A percentile compares a stretch with the other conserved stretches of the same genome.
phyloP scores from a whole-genome alignment of 1,139 yeast species.

The Hyphopichia buzzinii region DNA sequence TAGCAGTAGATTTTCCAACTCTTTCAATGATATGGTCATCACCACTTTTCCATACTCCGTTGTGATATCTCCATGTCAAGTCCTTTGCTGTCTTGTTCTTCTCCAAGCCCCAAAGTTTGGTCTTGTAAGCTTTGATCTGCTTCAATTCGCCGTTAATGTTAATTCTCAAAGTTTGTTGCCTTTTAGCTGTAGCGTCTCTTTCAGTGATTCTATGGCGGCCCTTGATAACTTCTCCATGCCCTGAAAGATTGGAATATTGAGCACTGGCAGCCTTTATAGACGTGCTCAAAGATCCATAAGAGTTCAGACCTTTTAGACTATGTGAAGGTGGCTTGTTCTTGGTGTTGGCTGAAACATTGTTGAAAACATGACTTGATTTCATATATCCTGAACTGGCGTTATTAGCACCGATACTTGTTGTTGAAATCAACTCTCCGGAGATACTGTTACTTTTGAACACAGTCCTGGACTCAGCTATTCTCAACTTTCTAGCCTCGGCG shows the following conservation, averaged over 20 bases:
- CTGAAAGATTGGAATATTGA: slow-evolving; percentile 22
- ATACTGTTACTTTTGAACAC: slow-evolving; percentile 25
- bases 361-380: slow-evolving; percentile 34
- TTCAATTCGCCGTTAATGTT: slow-evolving; percentile 60
- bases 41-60: slow-evolving; percentile 82
- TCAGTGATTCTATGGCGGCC: slow-evolving; percentile 63
- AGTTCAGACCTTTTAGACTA: slow-evolving; percentile 29
- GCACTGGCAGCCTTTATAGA: slow-evolving; percentile 16
- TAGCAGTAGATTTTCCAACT: slow-evolving; percentile 15
- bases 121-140: slow-evolving; percentile 58
- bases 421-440: slow-evolving; percentile 15
- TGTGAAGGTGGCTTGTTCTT: slow-evolving; percentile 34
- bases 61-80: slow-evolving; percentile 57
- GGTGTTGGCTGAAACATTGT: slow-evolving; percentile 33
- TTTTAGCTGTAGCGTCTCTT: slow-evolving; percentile 40
- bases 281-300: slow-evolving; percentile 31
- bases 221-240: slow-evolving; percentile 48
- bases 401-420: slow-evolving; percentile 12
- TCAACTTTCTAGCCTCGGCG: slow-evolving; percentile 40
- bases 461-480: slow-evolving; percentile 41
- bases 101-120: slow-evolving; percentile 88
- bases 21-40: slow-evolving; percentile 76
- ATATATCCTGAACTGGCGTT: slow-evolving; percentile 25
- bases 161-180: slow-evolving; percentile 63
- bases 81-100: slow-evolving; percentile 61